Evolutionary conservation across 495 filamentous ascomycete species (phyloP).

Genomic region (Darksidea phi): DNA sequence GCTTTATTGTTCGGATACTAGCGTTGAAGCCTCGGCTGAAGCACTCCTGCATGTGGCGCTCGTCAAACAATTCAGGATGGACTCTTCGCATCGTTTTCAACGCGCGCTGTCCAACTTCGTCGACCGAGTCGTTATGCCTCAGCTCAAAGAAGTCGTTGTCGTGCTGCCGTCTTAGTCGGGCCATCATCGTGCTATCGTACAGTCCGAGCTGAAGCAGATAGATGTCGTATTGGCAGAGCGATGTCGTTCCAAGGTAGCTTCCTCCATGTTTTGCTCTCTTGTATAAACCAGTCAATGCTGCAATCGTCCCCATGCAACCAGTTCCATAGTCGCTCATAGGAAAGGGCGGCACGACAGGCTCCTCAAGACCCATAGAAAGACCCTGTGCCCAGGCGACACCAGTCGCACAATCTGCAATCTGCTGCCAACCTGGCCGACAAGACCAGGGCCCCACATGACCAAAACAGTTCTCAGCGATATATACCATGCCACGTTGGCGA

Average conservation of each 20-base stretch:
- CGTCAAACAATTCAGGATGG: conserved; percentile 53
- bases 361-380: conserved; percentile 64
- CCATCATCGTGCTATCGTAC: conserved; percentile 57
- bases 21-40: conserved; percentile 53
- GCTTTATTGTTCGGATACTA: conserved; percentile 51
- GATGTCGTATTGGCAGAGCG: conserved; percentile 67
- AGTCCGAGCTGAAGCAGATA: conserved; percentile 63
- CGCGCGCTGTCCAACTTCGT: conserved; percentile 66
- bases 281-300: conserved; percentile 42
- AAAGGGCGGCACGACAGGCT: conserved; percentile 75
- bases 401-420: conserved; percentile 49
- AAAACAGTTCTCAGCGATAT: conserved; percentile 37
- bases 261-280: conserved; percentile 43
- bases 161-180: conserved; percentile 54
- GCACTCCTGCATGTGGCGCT: conserved; percentile 48
- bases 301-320: conserved; percentile 45
- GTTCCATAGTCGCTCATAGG: conserved; percentile 82
- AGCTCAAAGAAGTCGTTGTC: conserved; percentile 62
- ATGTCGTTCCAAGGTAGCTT: conserved; percentile 52
- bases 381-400: conserved; percentile 75
- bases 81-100: conserved; percentile 59
- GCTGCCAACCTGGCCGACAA: conserved; percentile 33
- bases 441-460: conserved; percentile 34
- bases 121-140: conserved; percentile 68
- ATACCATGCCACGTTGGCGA: conserved; percentile 33